Conservation (phyloP, 83 land plant genomes). For the Picea abies region DNA sequence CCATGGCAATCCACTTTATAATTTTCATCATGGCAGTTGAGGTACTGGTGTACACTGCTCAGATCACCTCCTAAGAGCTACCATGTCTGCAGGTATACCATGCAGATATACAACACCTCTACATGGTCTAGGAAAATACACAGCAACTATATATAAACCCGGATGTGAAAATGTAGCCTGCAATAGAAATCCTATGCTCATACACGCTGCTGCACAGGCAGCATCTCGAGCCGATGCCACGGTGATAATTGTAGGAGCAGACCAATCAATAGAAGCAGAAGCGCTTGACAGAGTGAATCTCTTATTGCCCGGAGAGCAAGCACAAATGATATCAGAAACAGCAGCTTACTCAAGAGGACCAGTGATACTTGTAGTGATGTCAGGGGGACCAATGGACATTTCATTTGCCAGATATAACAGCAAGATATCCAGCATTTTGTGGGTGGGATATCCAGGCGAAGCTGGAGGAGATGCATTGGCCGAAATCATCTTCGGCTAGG, state of each 20-base stretch:
- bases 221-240: conserved; percentile 62
- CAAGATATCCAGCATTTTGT: conserved; percentile 49
- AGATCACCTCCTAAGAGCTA: background rate
- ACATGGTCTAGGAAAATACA: conserved; percentile 54
- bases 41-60: background rate
- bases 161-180: conserved; percentile 72
- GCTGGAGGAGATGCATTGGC: conserved; percentile 85
- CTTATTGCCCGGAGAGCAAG: conserved; percentile 73
- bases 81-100: conserved; percentile 47
- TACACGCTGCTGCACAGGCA: conserved; percentile 36
- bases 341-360: conserved; percentile 59
- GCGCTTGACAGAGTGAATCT: conserved; percentile 49
- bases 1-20: too few relatives aligned
- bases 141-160: conserved; percentile 36
- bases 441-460: conserved; percentile 91
- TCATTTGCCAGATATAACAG: conserved; percentile 62
- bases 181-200: conserved; percentile 28
- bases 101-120: conserved; percentile 69
- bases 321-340: conserved; percentile 55
- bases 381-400: conserved; percentile 77
- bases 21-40: background rate
- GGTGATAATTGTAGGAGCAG: conserved; percentile 66
- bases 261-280: conserved; percentile 70
- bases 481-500: conserved; percentile 61
- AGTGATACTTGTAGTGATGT: conserved; percentile 63